Evolutionary conservation across 2,329 filamentous ascomycete species (phyloP), one percentile per base, ranked within the genome.

Genomic region (Didymella pinodella): DNA sequence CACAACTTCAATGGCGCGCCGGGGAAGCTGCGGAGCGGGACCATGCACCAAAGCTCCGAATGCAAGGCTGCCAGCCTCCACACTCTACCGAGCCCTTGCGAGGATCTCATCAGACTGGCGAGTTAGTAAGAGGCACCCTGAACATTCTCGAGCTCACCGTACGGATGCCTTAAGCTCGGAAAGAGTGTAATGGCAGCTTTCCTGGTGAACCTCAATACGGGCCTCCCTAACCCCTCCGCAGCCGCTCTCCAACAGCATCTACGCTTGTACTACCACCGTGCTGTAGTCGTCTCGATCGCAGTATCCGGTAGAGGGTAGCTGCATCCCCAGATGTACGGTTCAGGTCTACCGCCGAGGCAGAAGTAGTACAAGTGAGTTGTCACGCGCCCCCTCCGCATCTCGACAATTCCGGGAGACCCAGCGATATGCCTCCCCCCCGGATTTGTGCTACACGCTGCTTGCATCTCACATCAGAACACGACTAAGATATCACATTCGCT

Each of bases 381-480:
- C 56, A 54, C 50, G 50, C 57, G 60, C 31, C n/a, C 48, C 32
- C 55, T 49, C 45, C 55, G 45, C 55, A 40, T 49, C 38, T 46
- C 46, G 25, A 36, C 56, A 45, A 46, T 26, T 45, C 26, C 18
- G 14, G 45, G 32, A 44, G 44, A 45, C 44, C 48, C 38, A 45
- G 38, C 18, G 41, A 50, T 41, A 44, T 25, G 10, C 41, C 54
- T 45, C 28, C 31, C 53, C 47, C 51, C 52, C 57, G 47, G 57
- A 51, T 50, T 43, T 48, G 57, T 51, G n/a, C 38, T 55, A 55
- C 57, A 36, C 36, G 29, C 57, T 59, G 52, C 43, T 51, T 54
- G 48, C 57, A 50, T 55, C 57, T 59, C 48, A 59, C 57, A 43
- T 54, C 47, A 51, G 41, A 54, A 26, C 20, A 16, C 20, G 14